phyloP scores from a whole-genome alignment of 2,329 filamentous ascomycete genomes.

The Trichoderma brevicompactum region DNA sequence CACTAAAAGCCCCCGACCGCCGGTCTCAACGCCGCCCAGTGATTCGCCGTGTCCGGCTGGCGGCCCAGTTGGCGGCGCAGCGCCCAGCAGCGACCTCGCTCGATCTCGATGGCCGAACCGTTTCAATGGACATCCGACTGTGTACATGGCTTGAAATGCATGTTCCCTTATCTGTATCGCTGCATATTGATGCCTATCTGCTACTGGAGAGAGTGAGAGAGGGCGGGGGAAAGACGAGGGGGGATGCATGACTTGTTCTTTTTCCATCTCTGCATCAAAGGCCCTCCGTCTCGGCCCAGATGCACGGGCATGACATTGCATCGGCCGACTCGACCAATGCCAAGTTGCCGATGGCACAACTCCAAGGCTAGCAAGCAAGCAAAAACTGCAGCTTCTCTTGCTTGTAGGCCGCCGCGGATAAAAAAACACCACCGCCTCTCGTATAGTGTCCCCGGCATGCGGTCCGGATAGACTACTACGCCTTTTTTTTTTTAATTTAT shows the following conservation, averaged over 20 bases:
- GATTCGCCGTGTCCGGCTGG: constrained; percentile 4
- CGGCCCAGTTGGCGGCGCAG: not conserved
- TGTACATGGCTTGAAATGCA: no score
- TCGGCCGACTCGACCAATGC: not conserved
- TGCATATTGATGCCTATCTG: no score
- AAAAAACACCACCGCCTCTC: not conserved
- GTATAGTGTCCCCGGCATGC: not conserved
- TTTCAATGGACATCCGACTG: not conserved
- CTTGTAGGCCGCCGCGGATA: not conserved
- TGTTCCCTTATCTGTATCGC: no score
- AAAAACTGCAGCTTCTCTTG: not conserved
- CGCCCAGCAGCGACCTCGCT: not conserved
- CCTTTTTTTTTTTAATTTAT: not conserved
- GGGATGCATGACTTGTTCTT: no score
- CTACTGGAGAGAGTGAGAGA: no score
- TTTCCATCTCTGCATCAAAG: no score
- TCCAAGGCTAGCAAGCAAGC: not conserved
- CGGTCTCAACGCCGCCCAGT: not conserved
- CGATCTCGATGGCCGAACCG: not conserved
- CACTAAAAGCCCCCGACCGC: no score
- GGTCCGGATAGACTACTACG: not conserved
- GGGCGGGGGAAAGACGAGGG: no score
- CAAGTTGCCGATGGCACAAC: not conserved
- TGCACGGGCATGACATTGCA: not conserved
- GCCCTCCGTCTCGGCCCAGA: not conserved